Evolutionary conservation across 2,329 filamentous ascomycete genomes (phyloP).

Genomic region (Monosporascus sp.): DNA sequence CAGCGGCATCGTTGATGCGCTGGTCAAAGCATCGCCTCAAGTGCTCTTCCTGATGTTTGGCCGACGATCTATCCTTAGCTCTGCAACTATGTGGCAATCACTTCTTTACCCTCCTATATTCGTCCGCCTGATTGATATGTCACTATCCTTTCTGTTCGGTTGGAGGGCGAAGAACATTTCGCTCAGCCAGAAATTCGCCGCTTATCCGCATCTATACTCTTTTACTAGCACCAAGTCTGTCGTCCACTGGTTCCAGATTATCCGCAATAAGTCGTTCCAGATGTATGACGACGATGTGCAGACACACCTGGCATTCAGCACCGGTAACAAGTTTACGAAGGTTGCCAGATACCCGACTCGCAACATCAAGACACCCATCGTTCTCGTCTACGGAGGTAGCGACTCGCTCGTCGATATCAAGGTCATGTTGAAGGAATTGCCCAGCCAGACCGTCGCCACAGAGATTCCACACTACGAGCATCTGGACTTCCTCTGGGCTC

Average conservation of each 20-base stretch:
- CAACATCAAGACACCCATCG: constrained; percentile 94
- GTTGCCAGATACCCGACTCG: constrained; percentile 93
- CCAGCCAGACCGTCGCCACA: constrained; percentile 75
- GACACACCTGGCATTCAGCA: constrained; percentile 65
- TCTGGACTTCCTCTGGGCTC: constrained; percentile 92
- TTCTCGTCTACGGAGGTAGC: constrained; percentile 86
- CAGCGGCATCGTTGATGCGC: constrained; percentile 84
- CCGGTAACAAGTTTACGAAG: constrained; percentile 82
- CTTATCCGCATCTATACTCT: constrained; percentile 92
- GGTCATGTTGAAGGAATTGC: constrained; percentile 85
- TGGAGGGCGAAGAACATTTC: constrained; percentile 86
- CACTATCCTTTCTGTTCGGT: constrained; percentile 77
- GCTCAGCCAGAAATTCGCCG: constrained; percentile 83
- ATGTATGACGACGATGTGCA: constrained; percentile 97
- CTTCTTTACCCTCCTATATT: constrained; percentile 94
- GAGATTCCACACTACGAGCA: constrained; percentile 93
- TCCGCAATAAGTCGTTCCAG: constrained; percentile 91
- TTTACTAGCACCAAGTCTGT: constrained; percentile 96
- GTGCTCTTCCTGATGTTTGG: constrained; percentile 92
- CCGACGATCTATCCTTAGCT: constrained; percentile 82
- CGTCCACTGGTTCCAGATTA: constrained; percentile 99
- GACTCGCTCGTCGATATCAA: constrained; percentile 93
- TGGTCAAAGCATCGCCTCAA: constrained; percentile 89
- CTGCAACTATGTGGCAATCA: constrained; percentile 95
- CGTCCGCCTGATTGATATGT: constrained; percentile 77